Conservation (phyloP, 768 basidiomycete species). For the Lenzites betulinus region DNA sequence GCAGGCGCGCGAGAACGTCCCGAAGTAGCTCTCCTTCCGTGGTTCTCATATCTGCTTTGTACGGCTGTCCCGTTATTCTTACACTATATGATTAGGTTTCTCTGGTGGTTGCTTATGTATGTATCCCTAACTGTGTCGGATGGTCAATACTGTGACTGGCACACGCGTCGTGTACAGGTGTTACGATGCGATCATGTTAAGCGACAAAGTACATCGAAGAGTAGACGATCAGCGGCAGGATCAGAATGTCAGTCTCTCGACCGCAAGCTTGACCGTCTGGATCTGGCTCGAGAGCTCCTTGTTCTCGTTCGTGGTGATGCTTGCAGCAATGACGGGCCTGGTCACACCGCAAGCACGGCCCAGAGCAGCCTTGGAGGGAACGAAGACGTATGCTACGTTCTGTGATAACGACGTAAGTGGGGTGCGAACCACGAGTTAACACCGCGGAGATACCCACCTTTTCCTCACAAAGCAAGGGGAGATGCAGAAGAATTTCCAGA, state of each 20-base stretch:
- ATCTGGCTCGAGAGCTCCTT: constrained; percentile 91
- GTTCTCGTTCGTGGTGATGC: constrained; percentile 95
- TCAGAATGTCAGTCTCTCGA: constrained; percentile 67
- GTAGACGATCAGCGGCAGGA: background rate
- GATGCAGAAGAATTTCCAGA: constrained; percentile 94
- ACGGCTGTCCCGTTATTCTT: constrained; percentile 18
- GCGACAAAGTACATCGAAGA: background rate
- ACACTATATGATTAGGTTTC: constrained; percentile 11
- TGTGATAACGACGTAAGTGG: constrained; percentile 32
- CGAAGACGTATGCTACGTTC: constrained; percentile 97
- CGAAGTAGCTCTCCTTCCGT: constrained; percentile 54
- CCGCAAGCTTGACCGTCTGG: constrained; percentile 76
- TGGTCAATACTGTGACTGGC: background rate
- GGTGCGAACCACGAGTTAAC: background rate
- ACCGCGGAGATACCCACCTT: constrained; percentile 57
- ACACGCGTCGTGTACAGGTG: background rate
- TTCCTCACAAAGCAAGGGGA: constrained; percentile 97
- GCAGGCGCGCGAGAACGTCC: constrained; percentile 89
- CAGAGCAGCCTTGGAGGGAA: constrained; percentile 93
- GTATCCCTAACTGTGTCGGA: background rate
- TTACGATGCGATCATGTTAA: background rate
- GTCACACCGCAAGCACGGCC: constrained; percentile 96
- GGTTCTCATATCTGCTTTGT: constrained; percentile 1
- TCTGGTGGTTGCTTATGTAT: background rate
- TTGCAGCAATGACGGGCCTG: constrained; percentile 91